Evolutionary conservation across 768 basidiomycete species (phyloP).

Genomic region (Termitomyces heimii): DNA sequence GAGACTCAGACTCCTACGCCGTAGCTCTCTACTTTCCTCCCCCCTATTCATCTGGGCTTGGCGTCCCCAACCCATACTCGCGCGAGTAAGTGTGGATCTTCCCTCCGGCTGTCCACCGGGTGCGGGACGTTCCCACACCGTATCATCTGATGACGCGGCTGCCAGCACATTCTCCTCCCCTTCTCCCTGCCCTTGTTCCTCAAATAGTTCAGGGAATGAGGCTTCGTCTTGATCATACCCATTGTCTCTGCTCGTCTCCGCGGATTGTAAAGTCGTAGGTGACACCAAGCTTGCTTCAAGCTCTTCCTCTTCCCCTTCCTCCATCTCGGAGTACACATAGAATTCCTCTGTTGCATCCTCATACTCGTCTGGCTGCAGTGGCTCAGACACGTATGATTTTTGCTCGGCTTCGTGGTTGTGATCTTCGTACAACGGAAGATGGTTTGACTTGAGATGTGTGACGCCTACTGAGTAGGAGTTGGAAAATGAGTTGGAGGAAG

Average conservation of each 20-base stretch:
- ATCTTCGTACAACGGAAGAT: not conserved
- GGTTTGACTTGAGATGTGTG: not conserved
- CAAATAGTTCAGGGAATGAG: not conserved
- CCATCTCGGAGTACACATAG: not conserved
- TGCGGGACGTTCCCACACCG: slow-evolving; percentile 5
- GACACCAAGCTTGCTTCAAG: not conserved
- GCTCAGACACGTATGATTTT: not conserved
- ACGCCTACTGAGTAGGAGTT: slow-evolving; percentile 16
- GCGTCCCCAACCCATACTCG: slow-evolving; percentile 1
- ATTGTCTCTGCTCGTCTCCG: not conserved
- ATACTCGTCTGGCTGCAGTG: not conserved
- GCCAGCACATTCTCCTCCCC: not conserved
- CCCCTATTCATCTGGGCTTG: not conserved
- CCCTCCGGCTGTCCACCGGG: not conserved
- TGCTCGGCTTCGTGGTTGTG: not conserved
- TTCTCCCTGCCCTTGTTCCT: not conserved
- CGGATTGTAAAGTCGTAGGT: not conserved
- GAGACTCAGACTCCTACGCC: not conserved
- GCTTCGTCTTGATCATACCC: not conserved
- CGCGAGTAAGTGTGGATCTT: not conserved
- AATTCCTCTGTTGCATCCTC: not conserved
- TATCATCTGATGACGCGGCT: slow-evolving; percentile 6
- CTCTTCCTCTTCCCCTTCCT: not conserved
- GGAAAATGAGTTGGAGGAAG: slow-evolving; percentile 20
- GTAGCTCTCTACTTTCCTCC: not conserved